A percentile compares a stretch with the other conserved stretches of the same genome.
Evolutionary conservation across 139 green algal species (phyloP).

Genomic region (Asterochloris sp.): DNA sequence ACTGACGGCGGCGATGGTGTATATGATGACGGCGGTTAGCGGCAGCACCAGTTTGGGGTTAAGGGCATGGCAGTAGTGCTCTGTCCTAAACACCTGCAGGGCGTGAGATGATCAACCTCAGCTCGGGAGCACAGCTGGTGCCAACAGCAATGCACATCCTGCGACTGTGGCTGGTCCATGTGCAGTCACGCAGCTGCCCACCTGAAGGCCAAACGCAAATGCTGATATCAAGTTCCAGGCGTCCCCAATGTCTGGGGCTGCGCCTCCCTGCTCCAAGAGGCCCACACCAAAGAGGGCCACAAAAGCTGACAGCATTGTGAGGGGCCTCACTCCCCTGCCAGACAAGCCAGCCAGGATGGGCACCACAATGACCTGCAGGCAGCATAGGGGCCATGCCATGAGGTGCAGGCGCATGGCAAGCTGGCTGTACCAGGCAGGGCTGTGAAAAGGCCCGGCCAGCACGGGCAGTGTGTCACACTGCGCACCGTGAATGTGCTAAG

Average conservation of each 20-base stretch:
- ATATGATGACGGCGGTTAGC: constrained; percentile 46
- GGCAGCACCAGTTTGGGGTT: constrained; percentile 27
- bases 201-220: constrained; percentile 72
- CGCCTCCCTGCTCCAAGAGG: constrained; percentile 57
- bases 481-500: constrained; percentile 71
- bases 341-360: constrained; percentile 66
- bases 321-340: constrained; percentile 43
- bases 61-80: constrained; percentile 37
- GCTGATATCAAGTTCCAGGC: constrained; percentile 59
- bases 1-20: constrained; percentile 29
- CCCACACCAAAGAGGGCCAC: constrained; percentile 60
- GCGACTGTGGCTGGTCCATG: not conserved
- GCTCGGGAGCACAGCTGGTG: not conserved
- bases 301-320: constrained; percentile 55
- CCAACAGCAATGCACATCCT: not conserved
- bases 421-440: not conserved
- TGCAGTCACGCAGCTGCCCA: constrained; percentile 6
- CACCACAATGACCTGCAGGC: constrained; percentile 62
- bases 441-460: not conserved
- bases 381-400: not conserved
- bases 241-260: constrained; percentile 50
- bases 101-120: not conserved
- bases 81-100: constrained; percentile 46
- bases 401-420: not conserved
- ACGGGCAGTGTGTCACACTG: not conserved